Base-by-base conservation (phyloP, 2,329 filamentous ascomycete genomes). In the Penicillium sp. region DNA sequence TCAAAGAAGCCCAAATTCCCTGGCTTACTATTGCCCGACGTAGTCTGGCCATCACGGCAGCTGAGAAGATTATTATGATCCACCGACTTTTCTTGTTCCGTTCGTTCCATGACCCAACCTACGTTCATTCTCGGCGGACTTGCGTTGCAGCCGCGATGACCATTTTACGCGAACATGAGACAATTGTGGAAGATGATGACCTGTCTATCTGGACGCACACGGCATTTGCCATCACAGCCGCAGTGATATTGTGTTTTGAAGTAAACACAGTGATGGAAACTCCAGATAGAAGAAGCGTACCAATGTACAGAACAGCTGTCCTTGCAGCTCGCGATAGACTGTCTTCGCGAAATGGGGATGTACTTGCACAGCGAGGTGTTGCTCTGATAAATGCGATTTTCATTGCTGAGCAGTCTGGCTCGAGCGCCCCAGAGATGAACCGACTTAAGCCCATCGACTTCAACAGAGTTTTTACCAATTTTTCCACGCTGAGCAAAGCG, bases 21-120 rank as follows among this genome's bases (percentile, higher is more conserved):
- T 76, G 74, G 74, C 65, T 76, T 10, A 61, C 61, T 2, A 73
- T 68, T 13, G 74, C 74, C 6, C 69, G 72, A 11, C 68, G 68
- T 6, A 68, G 74, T 27, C 65, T 78, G 19, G 71, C 75, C 11
- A 76, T 78, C 26, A 74, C 70, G 1, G 71, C 74, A 1, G 69
- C 70, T 2, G 73, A 77, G 55, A 77, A 78, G 56, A 75, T 77
- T 52, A 77, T 77, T 62, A 76, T 77, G 74, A 75, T 78, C 21
- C 75, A 78, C 56, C 69, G 75, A 3, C 68, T 71, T 0, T 76
- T 75, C 37, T 53, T 77, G 7, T 74, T 73, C 26, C 68, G 66
- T 26, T 74, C 67, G 42, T 71, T 69, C n/a, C 55, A 66, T 16
- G 71, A 74, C 35, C 63, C 68, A 0, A 68, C 61, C 14, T 75